These are phyloP conservation scores for Salicornia ramosissima DNA, from an alignment of 148 eudicot species.

Conservation along the genomic window DNA sequence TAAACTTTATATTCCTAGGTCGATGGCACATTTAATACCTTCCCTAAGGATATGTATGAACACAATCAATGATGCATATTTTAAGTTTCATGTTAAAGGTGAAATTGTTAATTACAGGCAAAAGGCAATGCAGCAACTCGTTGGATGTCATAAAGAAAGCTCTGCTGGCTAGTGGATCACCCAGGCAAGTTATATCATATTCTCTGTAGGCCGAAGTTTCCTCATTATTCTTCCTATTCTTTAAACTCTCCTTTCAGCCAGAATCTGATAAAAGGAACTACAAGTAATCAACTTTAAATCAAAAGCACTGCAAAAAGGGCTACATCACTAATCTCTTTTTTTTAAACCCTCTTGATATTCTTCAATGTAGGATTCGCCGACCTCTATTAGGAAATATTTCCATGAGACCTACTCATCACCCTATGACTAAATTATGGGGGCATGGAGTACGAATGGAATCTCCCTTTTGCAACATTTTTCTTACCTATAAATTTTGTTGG, in stretches of 20 bases:
- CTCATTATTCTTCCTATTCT: constrained; percentile 18
- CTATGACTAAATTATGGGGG: constrained; percentile 35
- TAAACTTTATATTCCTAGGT: no score
- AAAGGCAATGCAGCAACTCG: constrained; percentile 28
- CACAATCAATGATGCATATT: constrained; percentile 11
- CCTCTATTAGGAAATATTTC: constrained; percentile 20
- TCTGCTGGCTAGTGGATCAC: constrained; percentile 21
- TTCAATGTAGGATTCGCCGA: constrained; percentile 25
- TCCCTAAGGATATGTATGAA: constrained; percentile 33
- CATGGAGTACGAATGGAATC: constrained; percentile 25
- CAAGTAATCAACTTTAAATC: constrained; percentile 23
- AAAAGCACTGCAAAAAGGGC: constrained; percentile 34
- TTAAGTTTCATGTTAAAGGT: constrained; percentile 12
- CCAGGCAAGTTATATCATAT: constrained; percentile 29
- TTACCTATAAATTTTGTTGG: constrained; percentile 9
- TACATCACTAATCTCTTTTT: constrained; percentile 24
- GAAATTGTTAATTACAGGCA: constrained; percentile 13
- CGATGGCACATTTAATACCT: no score
- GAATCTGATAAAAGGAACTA: constrained; percentile 23
- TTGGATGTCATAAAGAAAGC: constrained; percentile 19
- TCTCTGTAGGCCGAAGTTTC: constrained; percentile 23
- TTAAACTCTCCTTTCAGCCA: constrained; percentile 26
- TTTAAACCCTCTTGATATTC: constrained; percentile 27
- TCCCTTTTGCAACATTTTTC: constrained; percentile 15
- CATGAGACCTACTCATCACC: constrained; percentile 18